Percentiles rank a stretch among this genome's conserved stretches.
These are phyloP conservation scores for Coprinopsis sp. DNA, from an alignment of 768 basidiomycete genomes.

Conservation along the genomic window DNA sequence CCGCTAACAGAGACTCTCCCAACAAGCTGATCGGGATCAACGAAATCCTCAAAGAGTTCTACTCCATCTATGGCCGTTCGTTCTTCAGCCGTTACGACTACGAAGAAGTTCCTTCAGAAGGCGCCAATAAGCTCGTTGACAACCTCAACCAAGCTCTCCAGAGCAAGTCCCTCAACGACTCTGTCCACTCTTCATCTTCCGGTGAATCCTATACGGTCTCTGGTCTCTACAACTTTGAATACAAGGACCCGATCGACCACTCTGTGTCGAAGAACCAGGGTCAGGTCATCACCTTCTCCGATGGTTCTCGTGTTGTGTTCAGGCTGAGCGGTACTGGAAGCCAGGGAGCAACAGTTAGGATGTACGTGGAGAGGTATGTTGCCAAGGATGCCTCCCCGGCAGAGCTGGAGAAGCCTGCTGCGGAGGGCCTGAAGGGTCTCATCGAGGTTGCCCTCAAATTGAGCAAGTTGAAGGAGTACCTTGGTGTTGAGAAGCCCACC, in stretches of 20 bases:
- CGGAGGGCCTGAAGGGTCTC: conserved; percentile 87
- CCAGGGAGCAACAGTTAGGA: conserved; percentile 90
- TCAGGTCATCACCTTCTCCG: conserved; percentile 85
- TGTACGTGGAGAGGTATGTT: conserved; percentile 95
- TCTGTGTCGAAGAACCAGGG: conserved; percentile 95
- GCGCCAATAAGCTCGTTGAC: conserved; percentile 81
- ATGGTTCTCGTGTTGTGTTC: conserved; percentile 94
- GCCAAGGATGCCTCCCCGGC: conserved; percentile 61
- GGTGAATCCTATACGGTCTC: conserved; percentile 72
- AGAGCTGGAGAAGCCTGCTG: conserved; percentile 70
- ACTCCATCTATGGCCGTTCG: conserved; percentile 88
- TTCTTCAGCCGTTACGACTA: conserved; percentile 99
- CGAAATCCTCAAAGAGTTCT: conserved; percentile 84
- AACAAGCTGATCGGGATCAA: conserved; percentile 84
- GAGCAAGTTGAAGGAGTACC: conserved; percentile 79
- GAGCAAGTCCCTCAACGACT: conserved; percentile 62
- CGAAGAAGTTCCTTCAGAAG: conserved; percentile 92
- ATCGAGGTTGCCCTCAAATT: conserved; percentile 92
- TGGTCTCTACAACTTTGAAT: conserved; percentile 82
- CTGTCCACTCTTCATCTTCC: conserved; percentile 61
- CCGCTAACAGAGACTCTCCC: conserved; percentile 72
- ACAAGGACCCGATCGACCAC: conserved; percentile 97
- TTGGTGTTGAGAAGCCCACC: conserved; percentile 86
- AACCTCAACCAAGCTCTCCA: conserved; percentile 70
- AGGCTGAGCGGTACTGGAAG: conserved; percentile 94